Conservation (phyloP, 495 filamentous ascomycete genomes). For the Penicillium ucsense region DNA sequence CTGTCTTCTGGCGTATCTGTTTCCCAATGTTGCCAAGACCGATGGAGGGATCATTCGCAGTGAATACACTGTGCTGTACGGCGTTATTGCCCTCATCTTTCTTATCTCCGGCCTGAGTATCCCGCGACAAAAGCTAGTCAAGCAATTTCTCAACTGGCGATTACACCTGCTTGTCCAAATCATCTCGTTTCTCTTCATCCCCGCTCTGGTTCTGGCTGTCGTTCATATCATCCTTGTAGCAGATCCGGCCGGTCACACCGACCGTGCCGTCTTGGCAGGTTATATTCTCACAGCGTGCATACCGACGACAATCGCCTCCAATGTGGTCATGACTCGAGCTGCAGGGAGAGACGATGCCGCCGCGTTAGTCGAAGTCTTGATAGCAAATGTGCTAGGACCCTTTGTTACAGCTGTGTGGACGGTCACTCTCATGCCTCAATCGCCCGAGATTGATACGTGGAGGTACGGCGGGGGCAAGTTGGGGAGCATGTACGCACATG, state of each 20-base stretch:
- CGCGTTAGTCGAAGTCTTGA: constrained; percentile 43
- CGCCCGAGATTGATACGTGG: constrained; percentile 34
- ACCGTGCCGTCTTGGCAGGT: constrained; percentile 42
- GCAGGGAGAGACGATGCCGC: constrained; percentile 47
- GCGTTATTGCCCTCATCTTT: constrained; percentile 44
- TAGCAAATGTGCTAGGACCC: constrained; percentile 45
- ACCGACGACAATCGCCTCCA: constrained; percentile 49
- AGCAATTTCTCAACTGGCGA: constrained; percentile 42
- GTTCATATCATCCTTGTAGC: constrained; percentile 39
- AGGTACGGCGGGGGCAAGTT: constrained; percentile 34
- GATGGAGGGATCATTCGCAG: constrained; percentile 40
- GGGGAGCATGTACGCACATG: constrained; percentile 40
- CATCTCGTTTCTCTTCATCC: constrained; percentile 42
- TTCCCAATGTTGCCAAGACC: constrained; percentile 43
- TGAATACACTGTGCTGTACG: constrained; percentile 46
- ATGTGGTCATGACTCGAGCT: constrained; percentile 47
- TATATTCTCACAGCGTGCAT: constrained; percentile 47
- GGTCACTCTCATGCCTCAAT: constrained; percentile 36
- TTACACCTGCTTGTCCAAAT: constrained; percentile 43
- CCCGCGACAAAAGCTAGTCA: constrained; percentile 39
- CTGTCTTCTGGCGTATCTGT: constrained; percentile 41
- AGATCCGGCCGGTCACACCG: constrained; percentile 30
- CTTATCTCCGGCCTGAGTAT: constrained; percentile 45
- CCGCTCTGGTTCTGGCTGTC: constrained; percentile 33
- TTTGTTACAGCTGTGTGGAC: constrained; percentile 45